phyloP scores from a whole-genome alignment of 2,329 filamentous ascomycete species.

The Malbranchea zuffiana region DNA sequence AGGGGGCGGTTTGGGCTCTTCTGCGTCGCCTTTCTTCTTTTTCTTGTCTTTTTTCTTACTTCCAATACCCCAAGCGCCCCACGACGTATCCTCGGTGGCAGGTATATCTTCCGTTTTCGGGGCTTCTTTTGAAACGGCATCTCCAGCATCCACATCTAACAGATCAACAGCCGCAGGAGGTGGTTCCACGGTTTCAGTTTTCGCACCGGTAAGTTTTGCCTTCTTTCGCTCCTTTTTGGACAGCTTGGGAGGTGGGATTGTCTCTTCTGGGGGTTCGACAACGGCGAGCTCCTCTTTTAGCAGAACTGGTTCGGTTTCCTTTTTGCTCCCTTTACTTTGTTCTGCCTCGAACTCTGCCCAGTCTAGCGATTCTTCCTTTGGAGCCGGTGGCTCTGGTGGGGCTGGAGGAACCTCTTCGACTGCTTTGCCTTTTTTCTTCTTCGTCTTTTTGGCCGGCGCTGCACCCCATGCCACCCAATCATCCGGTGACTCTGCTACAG shows the following conservation, averaged over 20 bases:
- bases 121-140: too few species aligned
- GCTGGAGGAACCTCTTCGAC: conserved; percentile 1
- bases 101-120: not conserved
- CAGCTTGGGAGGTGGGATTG: too few species aligned
- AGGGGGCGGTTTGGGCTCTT: conserved; percentile 24
- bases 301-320: too few species aligned
- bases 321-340: conserved; percentile 1
- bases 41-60: conserved; percentile 27
- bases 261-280: too few species aligned
- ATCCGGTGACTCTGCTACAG: conserved; percentile 5
- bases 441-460: conserved; percentile 11
- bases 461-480: not conserved
- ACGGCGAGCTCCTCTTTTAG: too few species aligned
- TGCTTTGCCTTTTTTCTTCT: conserved; percentile 4
- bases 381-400: too few species aligned
- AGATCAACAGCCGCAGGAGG: too few species aligned
- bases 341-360: conserved; percentile 3
- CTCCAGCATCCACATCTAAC: too few species aligned
- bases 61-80: not conserved
- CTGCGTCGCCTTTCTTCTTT: conserved; percentile 31
- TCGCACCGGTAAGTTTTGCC: too few species aligned
- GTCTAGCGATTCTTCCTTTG: conserved; percentile 1
- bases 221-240: too few species aligned
- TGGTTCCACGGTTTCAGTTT: too few species aligned
- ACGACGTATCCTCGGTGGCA: not conserved